Base-by-base conservation (phyloP, 768 basidiomycete species). In the Coprinopsis strossmayeri region DNA sequence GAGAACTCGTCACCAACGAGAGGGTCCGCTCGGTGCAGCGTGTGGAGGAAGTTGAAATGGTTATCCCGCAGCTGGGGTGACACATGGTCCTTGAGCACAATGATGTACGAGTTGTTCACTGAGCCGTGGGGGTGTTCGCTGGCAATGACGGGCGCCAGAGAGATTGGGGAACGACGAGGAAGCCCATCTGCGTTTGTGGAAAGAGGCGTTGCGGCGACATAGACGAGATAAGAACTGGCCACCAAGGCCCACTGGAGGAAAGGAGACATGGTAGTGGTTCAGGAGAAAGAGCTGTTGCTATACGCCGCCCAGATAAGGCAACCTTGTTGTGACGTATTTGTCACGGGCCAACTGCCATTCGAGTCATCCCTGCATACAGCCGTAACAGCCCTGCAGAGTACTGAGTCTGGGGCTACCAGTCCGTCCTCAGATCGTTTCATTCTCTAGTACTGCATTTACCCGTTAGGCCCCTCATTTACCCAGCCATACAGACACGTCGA, bases 71-170 rank as follows among this genome's bases (percentile, higher is more conserved):
- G 68, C 15, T 71, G 64, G 7, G 73, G 58, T 3, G 81, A 71
- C 11, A 84, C 54, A 49, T 79, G 82, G 51, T 82, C 74, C 76
- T 90, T 91, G 54, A 98, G 74, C 62, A 92, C 77, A 64, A 98
- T 80, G 54, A 98, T 91, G 71, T 97, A 98, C n/a, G 90, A 88
- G 73, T 94, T 86, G 70, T 87, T 83, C 63, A 94, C 69, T 49
- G 78, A 71, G 45, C 83, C 81, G 66, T 87, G 81, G 46, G 80
- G 77, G 59, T 86, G 82, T 53, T 79, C 68, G 32, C 68, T 69
- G 30, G 70, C 74, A 47, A 76, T 54, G 44, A 89, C 66, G 25
- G 87, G 86, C 7, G 87, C 87, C 41, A 81, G 63, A 13, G 70
- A 55, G 34, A 85, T 60, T 37, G 76, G 69, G 20, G 74, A 66